A percentile compares a stretch with the other conserved stretches of the same genome.
Conservation (phyloP, 306 rosid species). For the Vigna trinervia region DNA sequence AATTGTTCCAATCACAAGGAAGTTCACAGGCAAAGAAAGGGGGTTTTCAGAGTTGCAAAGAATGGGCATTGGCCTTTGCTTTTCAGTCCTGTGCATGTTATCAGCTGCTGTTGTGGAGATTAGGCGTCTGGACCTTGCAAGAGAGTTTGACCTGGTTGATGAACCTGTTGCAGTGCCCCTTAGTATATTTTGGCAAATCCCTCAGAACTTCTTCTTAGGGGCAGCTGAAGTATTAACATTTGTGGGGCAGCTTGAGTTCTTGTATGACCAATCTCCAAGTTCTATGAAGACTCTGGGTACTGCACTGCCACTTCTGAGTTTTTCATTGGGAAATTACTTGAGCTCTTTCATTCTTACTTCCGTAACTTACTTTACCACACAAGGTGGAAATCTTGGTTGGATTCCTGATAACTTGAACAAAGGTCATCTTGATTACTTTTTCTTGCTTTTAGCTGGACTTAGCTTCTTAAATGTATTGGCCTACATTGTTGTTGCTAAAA, state of each 20-base stretch:
- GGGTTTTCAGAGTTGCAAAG: slow-evolving; percentile 82
- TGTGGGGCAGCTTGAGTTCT: slow-evolving; percentile 87
- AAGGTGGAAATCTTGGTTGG: slow-evolving; percentile 72
- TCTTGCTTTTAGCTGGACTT: slow-evolving; percentile 86
- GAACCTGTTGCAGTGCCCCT: slow-evolving; percentile 69
- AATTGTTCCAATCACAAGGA: slow-evolving; percentile 77
- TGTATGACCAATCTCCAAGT: slow-evolving; percentile 88
- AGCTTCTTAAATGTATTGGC: slow-evolving; percentile 67
- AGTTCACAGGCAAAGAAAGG: slow-evolving; percentile 70
- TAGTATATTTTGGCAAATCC: slow-evolving; percentile 80
- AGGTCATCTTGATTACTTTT: slow-evolving; percentile 85
- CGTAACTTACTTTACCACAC: slow-evolving; percentile 77
- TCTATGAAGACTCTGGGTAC: slow-evolving; percentile 81
- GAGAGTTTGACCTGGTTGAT: slow-evolving; percentile 67
- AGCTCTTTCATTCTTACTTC: slow-evolving; percentile 82
- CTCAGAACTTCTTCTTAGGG: slow-evolving; percentile 83
- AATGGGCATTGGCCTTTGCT: slow-evolving; percentile 78
- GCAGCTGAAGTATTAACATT: slow-evolving; percentile 82
- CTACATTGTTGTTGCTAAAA: slow-evolving; percentile 56
- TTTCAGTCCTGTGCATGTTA: slow-evolving; percentile 80
- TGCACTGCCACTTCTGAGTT: slow-evolving; percentile 69
- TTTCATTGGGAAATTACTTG: slow-evolving; percentile 76
- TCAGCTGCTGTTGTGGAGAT: slow-evolving; percentile 86
- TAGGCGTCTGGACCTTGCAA: slow-evolving; percentile 63
- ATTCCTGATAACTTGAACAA: slow-evolving; percentile 81